Evolutionary conservation across 75 land plant species (phyloP), one percentile per base, ranked within the genome.

Genomic region (Azolla pinnata): DNA sequence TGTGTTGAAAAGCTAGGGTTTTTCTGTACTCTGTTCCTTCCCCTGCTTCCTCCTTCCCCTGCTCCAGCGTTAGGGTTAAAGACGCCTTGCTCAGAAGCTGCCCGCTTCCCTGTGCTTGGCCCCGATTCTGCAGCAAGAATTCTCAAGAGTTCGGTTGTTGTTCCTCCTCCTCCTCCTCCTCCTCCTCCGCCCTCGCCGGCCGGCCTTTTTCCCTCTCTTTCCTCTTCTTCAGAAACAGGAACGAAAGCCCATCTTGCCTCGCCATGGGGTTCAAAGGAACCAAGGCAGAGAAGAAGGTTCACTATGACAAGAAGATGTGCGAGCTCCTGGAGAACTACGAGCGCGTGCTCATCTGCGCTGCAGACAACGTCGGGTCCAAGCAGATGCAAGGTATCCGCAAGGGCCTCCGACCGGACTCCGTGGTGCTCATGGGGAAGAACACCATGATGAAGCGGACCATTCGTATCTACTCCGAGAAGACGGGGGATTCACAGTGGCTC

Each of bases 391-490:
- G 56, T 44, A 83, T 83, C 38, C 69, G 86, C 0, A 26, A 67
- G 68, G 86, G 86, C 23, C 60, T 83, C 24, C 48, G 86, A 21
- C 83, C 83, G 5, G 86, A 83, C 28, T 83, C 86, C 25, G 44
- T 80, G 19, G 83, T 83, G 24, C 71, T 83, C 1, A 83, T 83
- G 86, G 86, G 86, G 2, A 83, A 83, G 77, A 83, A 83, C 48
- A 83, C 86, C 46, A 75, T 83, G 83, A 83, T 83, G 83, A 80
- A 79, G 70, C 51, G 86, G 17, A 66, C 79, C 19, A 73, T 80
- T 28, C 59, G 77, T 10, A 46, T 80, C 0, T 75, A 70, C 32
- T 53, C 83, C 28, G 86, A 83, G 69, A 76, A 73, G 60, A 67
- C 86, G 12, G 86, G 86, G 0, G 80, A 83, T 62, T 20, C 40